Percentiles rank a stretch among this genome's conserved stretches.
phyloP scores from a whole-genome alignment of 2,329 filamentous ascomycete genomes.

The Phialophora expanda region DNA sequence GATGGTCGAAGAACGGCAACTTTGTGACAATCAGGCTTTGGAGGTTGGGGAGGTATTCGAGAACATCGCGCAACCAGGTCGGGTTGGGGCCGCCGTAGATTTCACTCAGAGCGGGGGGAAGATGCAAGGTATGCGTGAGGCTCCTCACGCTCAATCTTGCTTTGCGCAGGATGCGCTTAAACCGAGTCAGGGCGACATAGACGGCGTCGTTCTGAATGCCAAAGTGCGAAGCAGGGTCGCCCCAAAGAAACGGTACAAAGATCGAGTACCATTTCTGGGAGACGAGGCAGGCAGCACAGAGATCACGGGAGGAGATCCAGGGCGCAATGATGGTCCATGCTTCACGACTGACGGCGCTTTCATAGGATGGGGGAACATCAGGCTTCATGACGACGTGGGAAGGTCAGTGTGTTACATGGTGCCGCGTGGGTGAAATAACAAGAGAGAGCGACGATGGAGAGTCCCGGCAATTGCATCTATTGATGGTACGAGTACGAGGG shows the following conservation, averaged over 20 bases:
- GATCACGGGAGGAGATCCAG: slow-evolving; percentile 61
- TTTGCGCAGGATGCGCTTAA: slow-evolving; percentile 62
- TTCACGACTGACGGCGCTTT: slow-evolving; percentile 60
- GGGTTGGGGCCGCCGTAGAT: slow-evolving; percentile 64
- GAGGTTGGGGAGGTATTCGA: slow-evolving; percentile 63
- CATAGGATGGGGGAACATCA: slow-evolving; percentile 64
- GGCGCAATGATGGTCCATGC: slow-evolving; percentile 62
- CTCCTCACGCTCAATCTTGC: slow-evolving; percentile 59
- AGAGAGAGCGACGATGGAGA: not conserved
- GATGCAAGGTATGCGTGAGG: slow-evolving; percentile 65
- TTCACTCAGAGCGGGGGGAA: slow-evolving; percentile 65
- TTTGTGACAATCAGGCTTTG: slow-evolving; percentile 65
- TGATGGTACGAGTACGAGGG: no score
- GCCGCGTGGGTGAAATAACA: not conserved
- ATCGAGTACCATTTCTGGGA: slow-evolving; percentile 62
- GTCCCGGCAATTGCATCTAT: not conserved
- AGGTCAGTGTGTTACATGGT: slow-evolving; percentile 20
- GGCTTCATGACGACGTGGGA: slow-evolving; percentile 31
- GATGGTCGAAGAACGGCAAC: slow-evolving; percentile 67
- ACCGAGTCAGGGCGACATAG: slow-evolving; percentile 65
- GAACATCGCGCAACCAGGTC: slow-evolving; percentile 64
- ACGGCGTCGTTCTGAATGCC: slow-evolving; percentile 60
- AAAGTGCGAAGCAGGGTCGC: slow-evolving; percentile 67
- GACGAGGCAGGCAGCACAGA: slow-evolving; percentile 62
- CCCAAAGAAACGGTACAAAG: slow-evolving; percentile 67